Evolutionary conservation across 192 early-diverging fungal genomes (phyloP), one percentile per base, ranked within the genome.

Genomic region (Linnemannia exigua): DNA sequence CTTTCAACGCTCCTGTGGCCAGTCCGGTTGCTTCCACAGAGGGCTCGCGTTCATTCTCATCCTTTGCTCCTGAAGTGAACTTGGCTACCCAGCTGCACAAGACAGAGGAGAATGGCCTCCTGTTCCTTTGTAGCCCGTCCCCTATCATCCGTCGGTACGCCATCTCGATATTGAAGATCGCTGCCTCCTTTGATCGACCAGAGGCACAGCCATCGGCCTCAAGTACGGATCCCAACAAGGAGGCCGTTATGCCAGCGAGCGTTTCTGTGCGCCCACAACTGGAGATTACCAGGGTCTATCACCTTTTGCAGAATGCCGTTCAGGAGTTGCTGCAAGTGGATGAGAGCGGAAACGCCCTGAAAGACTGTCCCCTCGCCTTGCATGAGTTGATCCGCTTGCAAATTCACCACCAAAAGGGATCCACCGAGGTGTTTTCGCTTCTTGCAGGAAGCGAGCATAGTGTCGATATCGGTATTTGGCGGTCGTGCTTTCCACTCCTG

Each of bases 31-130:
- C 83, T 35, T 88, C 82, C 15, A 85, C 79, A 22, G 80, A 81
- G 44, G 88, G 84, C 7, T 75, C 80, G 17, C 84, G 84, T 8
- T 89, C 83, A 28, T 76, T 81, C 38, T 54, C 83, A 25, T 75
- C 82, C 1, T 85, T 88, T 63, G 81, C 76, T 5, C 88, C 90
- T 44, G 82, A 88, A 38, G 74, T 81, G 14, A 85, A 75, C 66
- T 68, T 92, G 14, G 78, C 80, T 25, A 72, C 77, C 17, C 82
- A 92, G 52, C 86, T 97, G 20, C 92, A 94, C 69, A 94, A 94
- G 58, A 93, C 95, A 15, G 97, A 98, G 83, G 90, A 90, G 15
- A 90, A 92, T 36, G 97, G 96, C 0, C 79, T 98, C 25, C 79
- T 96, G 11, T 95, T 93, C 69, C 81, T 98, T 38, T 94, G 91